A percentile compares a stretch with the other conserved stretches of the same genome.
Evolutionary conservation across 306 rosid species (phyloP).

Genomic region (Malus domestica): DNA sequence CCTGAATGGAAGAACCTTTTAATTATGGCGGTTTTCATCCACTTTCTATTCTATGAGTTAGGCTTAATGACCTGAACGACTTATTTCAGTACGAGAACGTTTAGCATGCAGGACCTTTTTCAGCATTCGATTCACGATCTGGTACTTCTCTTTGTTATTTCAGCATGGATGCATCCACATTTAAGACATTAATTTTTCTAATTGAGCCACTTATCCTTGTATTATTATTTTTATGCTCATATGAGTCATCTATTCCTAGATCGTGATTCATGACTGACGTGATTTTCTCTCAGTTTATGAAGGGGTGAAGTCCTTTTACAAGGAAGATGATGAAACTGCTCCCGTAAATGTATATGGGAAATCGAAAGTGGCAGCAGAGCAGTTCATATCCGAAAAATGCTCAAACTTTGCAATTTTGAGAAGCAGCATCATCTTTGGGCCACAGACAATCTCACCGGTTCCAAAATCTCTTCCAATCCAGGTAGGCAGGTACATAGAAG

Average conservation of each 20-base stretch:
- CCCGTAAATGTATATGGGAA: constrained; percentile 84
- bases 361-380: constrained; percentile 76
- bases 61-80: background rate
- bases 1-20: background rate
- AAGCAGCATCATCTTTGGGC: constrained; percentile 95
- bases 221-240: background rate
- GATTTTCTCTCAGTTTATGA: constrained; percentile 59
- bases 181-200: background rate
- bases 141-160: background rate
- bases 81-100: background rate
- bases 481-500: constrained; percentile 29
- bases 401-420: constrained; percentile 72
- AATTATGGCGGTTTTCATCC: background rate
- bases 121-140: background rate
- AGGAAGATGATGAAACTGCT: constrained; percentile 63
- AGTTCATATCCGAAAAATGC: constrained; percentile 55
- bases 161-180: background rate
- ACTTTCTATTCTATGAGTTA: background rate
- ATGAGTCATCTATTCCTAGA: constrained; percentile 1
- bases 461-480: constrained; percentile 91
- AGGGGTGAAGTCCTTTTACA: constrained; percentile 80
- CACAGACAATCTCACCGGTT: constrained; percentile 76
- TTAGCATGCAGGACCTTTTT: background rate
- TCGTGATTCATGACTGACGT: constrained; percentile 18
- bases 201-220: background rate